A percentile compares a stretch with the other conserved stretches of the same genome.
Conservation (phyloP, 352 stramenopile genomes). For the Pythium brassicae region DNA sequence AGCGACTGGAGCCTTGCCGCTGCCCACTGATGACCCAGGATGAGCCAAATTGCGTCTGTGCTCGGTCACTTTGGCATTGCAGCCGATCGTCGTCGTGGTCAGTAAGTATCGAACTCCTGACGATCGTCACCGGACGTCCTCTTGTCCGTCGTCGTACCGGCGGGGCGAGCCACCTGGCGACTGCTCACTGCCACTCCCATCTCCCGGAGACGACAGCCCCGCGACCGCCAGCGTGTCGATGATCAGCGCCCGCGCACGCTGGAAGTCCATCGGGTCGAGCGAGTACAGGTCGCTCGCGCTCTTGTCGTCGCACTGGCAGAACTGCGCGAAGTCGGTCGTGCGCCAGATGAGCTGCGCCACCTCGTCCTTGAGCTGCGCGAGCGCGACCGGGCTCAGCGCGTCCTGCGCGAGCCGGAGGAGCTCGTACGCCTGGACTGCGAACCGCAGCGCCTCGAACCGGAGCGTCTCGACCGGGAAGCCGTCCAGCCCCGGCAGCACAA, state of each 20-base stretch:
- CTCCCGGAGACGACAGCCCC: slow-evolving; percentile 1
- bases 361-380: slow-evolving; percentile 48
- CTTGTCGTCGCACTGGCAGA: slow-evolving; percentile 23
- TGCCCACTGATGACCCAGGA: no score
- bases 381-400: slow-evolving; percentile 28
- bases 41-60: no score
- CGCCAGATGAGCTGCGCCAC: slow-evolving; percentile 55
- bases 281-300: slow-evolving; percentile 56
- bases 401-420: slow-evolving; percentile 44
- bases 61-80: no score
- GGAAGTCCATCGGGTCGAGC: slow-evolving; percentile 62
- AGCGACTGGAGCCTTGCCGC: no score
- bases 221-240: slow-evolving; percentile 51
- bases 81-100: no score
- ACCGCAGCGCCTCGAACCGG: slow-evolving; percentile 62
- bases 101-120: no score
- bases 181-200: neutral
- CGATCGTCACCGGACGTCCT: no score
- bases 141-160: neutral
- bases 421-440: slow-evolving; percentile 65
- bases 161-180: no score
- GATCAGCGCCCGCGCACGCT: slow-evolving; percentile 50
- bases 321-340: slow-evolving; percentile 54
- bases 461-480: slow-evolving; percentile 66
- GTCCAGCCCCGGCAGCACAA: slow-evolving; percentile 62